Evolutionary conservation across 805 yeast species (phyloP), one percentile per base, ranked within the genome.

Genomic region (Zygotorulaspora chibaensis): DNA sequence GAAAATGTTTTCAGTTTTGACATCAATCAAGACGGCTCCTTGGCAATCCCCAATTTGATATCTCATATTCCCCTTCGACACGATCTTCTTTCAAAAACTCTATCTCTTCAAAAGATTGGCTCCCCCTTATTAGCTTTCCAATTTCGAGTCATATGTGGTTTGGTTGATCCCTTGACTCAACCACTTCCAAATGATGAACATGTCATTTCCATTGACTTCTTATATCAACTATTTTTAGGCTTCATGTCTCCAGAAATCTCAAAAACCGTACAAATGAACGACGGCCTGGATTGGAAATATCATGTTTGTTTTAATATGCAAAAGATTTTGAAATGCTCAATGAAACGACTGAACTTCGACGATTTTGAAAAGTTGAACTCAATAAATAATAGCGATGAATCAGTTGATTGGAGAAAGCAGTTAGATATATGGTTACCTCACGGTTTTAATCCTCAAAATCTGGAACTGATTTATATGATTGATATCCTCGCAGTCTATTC

Each of bases 121-220:
- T 45, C 56, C 2, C 63, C 66, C 15, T 42, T 60, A 13, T 33
- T 61, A 23, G 17, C 42, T 13, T 35, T 46, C 9, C 63, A 58
- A 41, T 63, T 61, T 41, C 48, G 51, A 5, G 52, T 65, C 0
- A 42, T 76, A 2, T 61, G 74, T 2, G 57, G 69, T 0, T 52
- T 78, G 39, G 69, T 71, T 7, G 90, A 84, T 59, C 87, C 89
- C 2, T 69, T 74, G 54, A 81, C 89, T 1, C 87, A 83, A 54
- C 89, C 93, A 0, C 73, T 75, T 23, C 85, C 82, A 34, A 73
- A 72, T 18, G 84, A 79, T 45, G 62, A 66, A 10, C 65, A 70
- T 43, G 66, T 80, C 1, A 66, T 81, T 13, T 81, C 87, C 8
- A 60, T 82, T 6, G 81, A 80, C 49, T 58, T 73, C n/a, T 56